Base-by-base conservation (phyloP, 768 basidiomycete genomes). In the Phallus indusiatus region DNA sequence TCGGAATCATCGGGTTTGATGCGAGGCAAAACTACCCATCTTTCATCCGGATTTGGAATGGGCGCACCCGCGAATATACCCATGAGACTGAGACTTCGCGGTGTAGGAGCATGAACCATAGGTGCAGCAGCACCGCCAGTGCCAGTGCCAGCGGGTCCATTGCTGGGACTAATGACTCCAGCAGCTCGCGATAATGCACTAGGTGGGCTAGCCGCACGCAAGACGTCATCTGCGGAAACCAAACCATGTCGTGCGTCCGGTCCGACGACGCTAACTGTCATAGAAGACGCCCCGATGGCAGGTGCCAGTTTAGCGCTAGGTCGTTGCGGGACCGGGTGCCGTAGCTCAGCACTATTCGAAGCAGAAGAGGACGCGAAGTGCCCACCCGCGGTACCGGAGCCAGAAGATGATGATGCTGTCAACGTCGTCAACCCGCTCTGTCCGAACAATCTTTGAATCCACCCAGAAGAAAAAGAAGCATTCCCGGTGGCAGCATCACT, bases 1-100 rank as follows among this genome's bases (percentile, higher is more conserved):
- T 46, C 66, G 72, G n/a, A 66, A n/a, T n/a, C n/a, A 68, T 14
- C 68, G 9, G 36, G 36, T 37, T 37, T 37, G 16, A 8, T 37
- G 71, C 46, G 67, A 8, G 85, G 80, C 1, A 90, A 64, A 4
- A 90, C 79, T 36, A 91, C 75, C 90, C 91, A 93, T 14, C 85
- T 78, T 61, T 91, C 89, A 21, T 18, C 18, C 17, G 74, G 70
- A 9, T 66, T 60, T 1, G 72, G 49, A 35, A 74, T 74, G 24
- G 86, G 85, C 1, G 92, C 93, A 37, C 95, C 95, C 0, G 93
- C 95, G 66, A 98, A 98, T 62, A 99, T 96, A 35, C 82, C 85
- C 81, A 90, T 88, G 24, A 94, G 73, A 55, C 73, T 77, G 47
- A 67, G 33, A 5, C 18, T 46, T n/a, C 50, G 24, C 56, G 24